Conservation (phyloP, 768 basidiomycete species). For the Lanmaoa pseudosensibilis region DNA sequence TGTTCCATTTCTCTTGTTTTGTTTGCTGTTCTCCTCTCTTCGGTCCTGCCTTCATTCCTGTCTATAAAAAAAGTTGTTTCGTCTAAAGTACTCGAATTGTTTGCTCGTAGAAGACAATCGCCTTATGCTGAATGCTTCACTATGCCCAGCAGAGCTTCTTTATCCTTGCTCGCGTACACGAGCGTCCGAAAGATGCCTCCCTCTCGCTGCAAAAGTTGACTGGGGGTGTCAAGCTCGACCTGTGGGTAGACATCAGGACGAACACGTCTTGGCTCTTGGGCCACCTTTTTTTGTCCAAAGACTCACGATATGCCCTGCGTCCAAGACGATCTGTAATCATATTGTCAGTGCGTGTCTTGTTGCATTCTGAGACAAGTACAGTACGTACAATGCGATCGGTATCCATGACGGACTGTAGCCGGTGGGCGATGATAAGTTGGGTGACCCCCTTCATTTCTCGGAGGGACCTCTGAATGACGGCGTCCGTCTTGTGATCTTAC, state of each 20-base stretch:
- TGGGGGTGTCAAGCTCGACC: slow-evolving; percentile 6
- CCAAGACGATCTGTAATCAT: slow-evolving; percentile 5
- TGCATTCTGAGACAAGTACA: background rate
- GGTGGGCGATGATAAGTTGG: slow-evolving; percentile 12
- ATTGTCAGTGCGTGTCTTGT: background rate
- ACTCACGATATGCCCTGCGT: slow-evolving; percentile 10
- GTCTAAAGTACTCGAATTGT: slow-evolving; percentile 11
- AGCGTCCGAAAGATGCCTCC: background rate
- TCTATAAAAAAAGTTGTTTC: background rate
- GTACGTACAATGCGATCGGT: slow-evolving; percentile 7
- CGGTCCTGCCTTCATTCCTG: background rate
- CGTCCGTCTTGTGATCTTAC: slow-evolving; percentile 9
- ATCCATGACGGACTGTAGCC: slow-evolving; percentile 11
- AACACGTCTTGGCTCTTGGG: background rate
- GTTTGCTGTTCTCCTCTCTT: slow-evolving; percentile 5
- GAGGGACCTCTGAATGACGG: slow-evolving; percentile 5
- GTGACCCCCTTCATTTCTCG: slow-evolving; percentile 7
- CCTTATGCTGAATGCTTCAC: slow-evolving; percentile 1
- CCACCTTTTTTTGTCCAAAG: no score
- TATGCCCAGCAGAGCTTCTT: background rate
- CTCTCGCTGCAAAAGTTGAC: slow-evolving; percentile 1
- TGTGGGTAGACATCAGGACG: background rate
- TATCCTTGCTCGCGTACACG: slow-evolving; percentile 9
- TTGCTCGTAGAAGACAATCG: slow-evolving; percentile 1
- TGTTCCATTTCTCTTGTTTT: background rate